phyloP scores from a whole-genome alignment of 306 rosid species.

The Nissolia schottii region DNA sequence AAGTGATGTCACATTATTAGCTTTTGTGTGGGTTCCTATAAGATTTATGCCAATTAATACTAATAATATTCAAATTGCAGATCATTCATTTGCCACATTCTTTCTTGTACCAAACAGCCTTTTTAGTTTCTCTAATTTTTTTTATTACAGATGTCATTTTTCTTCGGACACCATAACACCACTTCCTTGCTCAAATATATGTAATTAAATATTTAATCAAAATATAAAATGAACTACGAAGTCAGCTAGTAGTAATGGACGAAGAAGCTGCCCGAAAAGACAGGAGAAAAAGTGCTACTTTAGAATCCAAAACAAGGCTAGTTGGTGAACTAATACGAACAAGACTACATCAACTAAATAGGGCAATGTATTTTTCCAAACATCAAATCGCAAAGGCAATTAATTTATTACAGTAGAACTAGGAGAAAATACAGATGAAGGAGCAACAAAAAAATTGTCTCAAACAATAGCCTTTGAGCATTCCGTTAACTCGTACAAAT shows the following conservation, averaged over 20 bases:
- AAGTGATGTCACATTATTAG: neutral
- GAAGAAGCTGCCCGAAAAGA: neutral
- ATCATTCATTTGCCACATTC: neutral
- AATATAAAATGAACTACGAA: neutral
- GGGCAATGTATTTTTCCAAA: neutral
- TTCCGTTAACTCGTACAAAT: neutral
- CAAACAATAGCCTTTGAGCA: neutral
- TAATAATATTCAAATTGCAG: neutral
- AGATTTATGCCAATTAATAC: neutral
- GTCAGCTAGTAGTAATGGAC: neutral
- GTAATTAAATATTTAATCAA: neutral
- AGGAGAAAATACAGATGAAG: neutral
- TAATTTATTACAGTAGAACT: slow-evolving; percentile 11
- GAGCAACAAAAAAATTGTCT: neutral
- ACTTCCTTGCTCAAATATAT: neutral
- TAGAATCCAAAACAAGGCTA: neutral
- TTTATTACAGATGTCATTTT: neutral
- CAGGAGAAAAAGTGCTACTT: neutral
- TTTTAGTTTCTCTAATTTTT: neutral
- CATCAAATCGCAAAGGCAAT: neutral
- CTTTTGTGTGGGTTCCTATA: too few relatives aligned
- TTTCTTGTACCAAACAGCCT: neutral
- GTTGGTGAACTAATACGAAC: slow-evolving; percentile 16
- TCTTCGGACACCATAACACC: neutral
- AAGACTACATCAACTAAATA: neutral